Evolutionary conservation across 2,329 filamentous ascomycete genomes (phyloP), one percentile per base, ranked within the genome.

Genomic region (Thelonectria blattea): DNA sequence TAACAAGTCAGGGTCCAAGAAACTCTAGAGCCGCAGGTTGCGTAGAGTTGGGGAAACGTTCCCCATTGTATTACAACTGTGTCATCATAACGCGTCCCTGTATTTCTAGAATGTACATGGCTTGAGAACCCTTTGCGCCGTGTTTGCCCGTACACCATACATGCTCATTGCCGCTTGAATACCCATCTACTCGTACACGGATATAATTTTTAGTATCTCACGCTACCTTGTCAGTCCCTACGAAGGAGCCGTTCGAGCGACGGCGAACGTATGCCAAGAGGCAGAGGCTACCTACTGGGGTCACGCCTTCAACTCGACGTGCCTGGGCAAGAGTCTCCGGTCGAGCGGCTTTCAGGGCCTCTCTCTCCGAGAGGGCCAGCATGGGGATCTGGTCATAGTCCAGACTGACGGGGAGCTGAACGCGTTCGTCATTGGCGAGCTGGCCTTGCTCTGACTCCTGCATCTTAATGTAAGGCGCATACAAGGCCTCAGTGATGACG

Each of bases 271-370:
- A 84, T 22, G 80, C 81, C 58, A 94, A 75, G 62, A 95, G 72
- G 56, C 85, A 77, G 45, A 89, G 71, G 58, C 83, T 83, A 0
- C 85, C 87, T 0, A 84, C 79, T 1, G 87, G 86, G 18, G 87
- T 89, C 62, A 90, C 80, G 4, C 94, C 94, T 76, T 99, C 95
- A 11, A 97, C 86, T 14, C 95, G 81, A 50, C 92, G 83, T 32
- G 94, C 94, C 83, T 97, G 95, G 0, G 92, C 94, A 20, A 99
- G 81, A 62, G 87, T 96, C 76, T 96, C 92, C 0, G 95, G 95
- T 52, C 86, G 81, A 1, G 92, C 90, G 2, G 81, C 79, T 60
- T 85, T 83, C 37, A 99, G 80, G 4, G 89, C 83, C 27, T 86
- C 82, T 75, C 86, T 89, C 79, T 98, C 95, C 60, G 92, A 93